Evolutionary conservation across 2,329 filamentous ascomycete species (phyloP).

Genomic region (Aureobasidium vineae): DNA sequence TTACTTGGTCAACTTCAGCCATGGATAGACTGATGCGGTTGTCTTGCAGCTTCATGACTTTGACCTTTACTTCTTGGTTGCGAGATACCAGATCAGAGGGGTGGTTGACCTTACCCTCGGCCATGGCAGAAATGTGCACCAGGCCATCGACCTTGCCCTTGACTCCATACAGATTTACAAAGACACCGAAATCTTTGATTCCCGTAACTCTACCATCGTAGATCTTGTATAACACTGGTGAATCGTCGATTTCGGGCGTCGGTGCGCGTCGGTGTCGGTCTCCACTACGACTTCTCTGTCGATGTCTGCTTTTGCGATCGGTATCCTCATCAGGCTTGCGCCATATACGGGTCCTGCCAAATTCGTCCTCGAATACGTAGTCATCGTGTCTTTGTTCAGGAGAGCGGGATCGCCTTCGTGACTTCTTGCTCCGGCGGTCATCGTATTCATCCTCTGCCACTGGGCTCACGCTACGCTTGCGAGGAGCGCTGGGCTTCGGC

Average conservation of each 20-base stretch:
- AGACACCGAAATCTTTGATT: constrained; percentile 92
- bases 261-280: constrained; percentile 66
- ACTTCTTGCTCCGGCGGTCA: constrained; percentile 41
- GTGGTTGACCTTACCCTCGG: constrained; percentile 83
- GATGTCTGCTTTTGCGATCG: constrained; percentile 46
- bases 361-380: constrained; percentile 59
- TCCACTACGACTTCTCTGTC: constrained; percentile 47
- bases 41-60: constrained; percentile 83
- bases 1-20: constrained; percentile 93
- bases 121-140: constrained; percentile 88
- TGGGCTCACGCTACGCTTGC: constrained; percentile 62
- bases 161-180: constrained; percentile 87
- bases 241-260: constrained; percentile 73
- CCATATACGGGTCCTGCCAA: constrained; percentile 50
- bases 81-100: constrained; percentile 81
- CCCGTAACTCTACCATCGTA: constrained; percentile 90
- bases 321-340: constrained; percentile 44
- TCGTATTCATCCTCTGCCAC: constrained; percentile 42
- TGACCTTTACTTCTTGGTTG: constrained; percentile 86
- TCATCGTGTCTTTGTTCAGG: constrained; percentile 55
- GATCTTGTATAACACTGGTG: constrained; percentile 77
- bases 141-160: constrained; percentile 87
- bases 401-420: constrained; percentile 49
- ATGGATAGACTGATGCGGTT: constrained; percentile 84
- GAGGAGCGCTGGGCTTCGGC: constrained; percentile 44